Base-by-base conservation (phyloP, 1,284 basidiomycete species). In the Thecaphora thlaspeos region DNA sequence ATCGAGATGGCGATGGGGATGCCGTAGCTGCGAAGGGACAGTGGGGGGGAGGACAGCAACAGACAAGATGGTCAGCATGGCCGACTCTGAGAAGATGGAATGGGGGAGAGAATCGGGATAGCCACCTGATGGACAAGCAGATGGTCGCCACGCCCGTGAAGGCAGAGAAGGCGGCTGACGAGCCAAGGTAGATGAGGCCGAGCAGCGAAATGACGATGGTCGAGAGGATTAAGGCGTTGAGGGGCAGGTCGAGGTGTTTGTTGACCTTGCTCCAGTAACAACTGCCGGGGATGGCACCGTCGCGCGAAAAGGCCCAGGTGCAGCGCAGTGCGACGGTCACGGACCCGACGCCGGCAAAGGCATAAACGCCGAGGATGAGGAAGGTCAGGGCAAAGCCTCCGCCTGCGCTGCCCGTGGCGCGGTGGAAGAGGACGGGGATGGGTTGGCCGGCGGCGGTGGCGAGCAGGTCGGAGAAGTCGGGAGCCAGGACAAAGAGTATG, bases 331-430 rank as follows among this genome's bases (percentile, higher is more conserved):
- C 79, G 8, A 80, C 81, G 11, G 81, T 81, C 15, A 81, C 68
- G 9, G 79, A 79, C 3, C 81, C 81, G 41, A 82, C 77, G 5
- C 79, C 73, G 3, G 81, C 80, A 54, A 82, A 81, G 28, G 79
- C 59, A 68, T 79, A 80, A 50, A 82, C 80, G 21, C 80, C 80
- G 39, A 82, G 76, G 54, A 82, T 80, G 36, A 81, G 71, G 58
- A 81, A 80, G 2, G 81, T 71, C 11, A 82, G 57, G 5, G 81
- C 80, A 28, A 82, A 77, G 3, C 79, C 81, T 3, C 80, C 81
- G 3, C 76, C 79, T 1, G 78, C 52, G 23, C 70, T 74, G 10
- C 81, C 79, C 0, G 80, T 81, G 17, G 80, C 81, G 1, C 68
- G 70, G 53, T 80, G 79, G 76, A 81, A 81, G 17, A 81, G 67